Percentiles rank a stretch among this genome's conserved stretches.
Evolutionary conservation across 1,284 basidiomycete species (phyloP).

Genomic region (Ganoderma sp.): DNA sequence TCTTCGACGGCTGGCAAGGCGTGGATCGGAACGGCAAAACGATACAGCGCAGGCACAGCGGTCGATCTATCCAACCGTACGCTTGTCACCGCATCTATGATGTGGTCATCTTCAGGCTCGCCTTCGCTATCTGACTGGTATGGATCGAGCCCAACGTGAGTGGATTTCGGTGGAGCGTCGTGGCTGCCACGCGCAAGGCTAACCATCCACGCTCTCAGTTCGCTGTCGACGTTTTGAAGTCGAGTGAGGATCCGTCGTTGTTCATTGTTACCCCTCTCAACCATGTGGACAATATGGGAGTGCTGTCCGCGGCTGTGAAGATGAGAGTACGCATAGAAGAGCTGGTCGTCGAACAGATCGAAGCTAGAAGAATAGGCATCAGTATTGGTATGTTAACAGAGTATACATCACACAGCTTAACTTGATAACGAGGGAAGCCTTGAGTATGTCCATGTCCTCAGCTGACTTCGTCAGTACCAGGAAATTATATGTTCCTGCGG

Average conservation of each 20-base stretch:
- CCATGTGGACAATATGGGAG: constrained; percentile 67
- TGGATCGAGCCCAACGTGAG: constrained; percentile 48
- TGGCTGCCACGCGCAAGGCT: constrained; percentile 46
- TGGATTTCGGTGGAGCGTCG: constrained; percentile 51
- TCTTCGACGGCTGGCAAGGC: not conserved
- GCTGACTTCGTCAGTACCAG: constrained; percentile 61
- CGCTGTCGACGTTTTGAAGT: constrained; percentile 36
- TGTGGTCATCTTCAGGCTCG: constrained; percentile 43
- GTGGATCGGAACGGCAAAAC: constrained; percentile 19
- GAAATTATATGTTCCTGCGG: constrained; percentile 62
- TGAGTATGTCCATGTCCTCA: constrained; percentile 63
- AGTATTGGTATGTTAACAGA: not conserved
- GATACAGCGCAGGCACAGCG: constrained; percentile 43
- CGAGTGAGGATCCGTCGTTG: constrained; percentile 56
- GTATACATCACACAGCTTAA: constrained; percentile 39
- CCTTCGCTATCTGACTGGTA: constrained; percentile 55
- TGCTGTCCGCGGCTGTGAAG: constrained; percentile 52
- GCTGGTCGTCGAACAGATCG: constrained; percentile 63
- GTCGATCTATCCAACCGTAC: constrained; percentile 60
- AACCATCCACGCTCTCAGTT: constrained; percentile 54
- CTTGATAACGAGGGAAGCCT: constrained; percentile 63
- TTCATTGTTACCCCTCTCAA: constrained; percentile 58
- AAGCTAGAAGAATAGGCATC: constrained; percentile 49
- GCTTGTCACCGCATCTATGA: constrained; percentile 64
- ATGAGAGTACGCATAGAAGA: constrained; percentile 55